A percentile compares a stretch with the other conserved stretches of the same genome.
phyloP scores from a whole-genome alignment of 352 stramenopile genomes.

The Plasmopara muralis region DNA sequence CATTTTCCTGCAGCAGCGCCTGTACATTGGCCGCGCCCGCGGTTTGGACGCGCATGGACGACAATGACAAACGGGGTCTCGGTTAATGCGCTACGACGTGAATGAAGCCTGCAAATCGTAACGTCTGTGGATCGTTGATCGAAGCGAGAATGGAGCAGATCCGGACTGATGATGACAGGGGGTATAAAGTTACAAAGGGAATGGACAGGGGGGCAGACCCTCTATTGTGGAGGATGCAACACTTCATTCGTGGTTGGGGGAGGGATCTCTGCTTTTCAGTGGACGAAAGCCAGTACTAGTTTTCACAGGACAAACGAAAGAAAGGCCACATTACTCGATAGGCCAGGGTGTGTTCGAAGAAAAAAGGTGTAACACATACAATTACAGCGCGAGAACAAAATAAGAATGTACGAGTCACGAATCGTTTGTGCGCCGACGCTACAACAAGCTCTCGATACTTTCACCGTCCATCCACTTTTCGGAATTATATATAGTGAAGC shows the following conservation, averaged over 20 bases:
- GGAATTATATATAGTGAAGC: not conserved
- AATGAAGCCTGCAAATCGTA: conserved; percentile 13
- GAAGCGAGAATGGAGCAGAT: not conserved
- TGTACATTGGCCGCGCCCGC: conserved; percentile 20
- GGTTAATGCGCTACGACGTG: conserved; percentile 12
- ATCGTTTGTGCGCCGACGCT: conserved; percentile 7
- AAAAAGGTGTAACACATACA: no score
- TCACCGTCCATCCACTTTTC: conserved; percentile 4
- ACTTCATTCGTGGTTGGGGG: no score
- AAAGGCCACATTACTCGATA: no score
- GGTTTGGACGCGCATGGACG: conserved; percentile 23
- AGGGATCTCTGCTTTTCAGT: no score
- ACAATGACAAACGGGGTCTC: conserved; percentile 3
- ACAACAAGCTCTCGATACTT: conserved; percentile 18
- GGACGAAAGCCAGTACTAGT: no score
- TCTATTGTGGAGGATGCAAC: no score
- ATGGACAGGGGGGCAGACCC: no score
- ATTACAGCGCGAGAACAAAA: no score
- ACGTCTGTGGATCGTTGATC: conserved; percentile 4
- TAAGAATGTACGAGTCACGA: conserved; percentile 10
- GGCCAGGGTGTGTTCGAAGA: no score
- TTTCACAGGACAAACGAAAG: no score
- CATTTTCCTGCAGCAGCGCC: conserved; percentile 28
- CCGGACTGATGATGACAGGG: no score
- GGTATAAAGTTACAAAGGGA: no score